Conservation (phyloP, 148 eudicot species). For the Agrostemma githago region DNA sequence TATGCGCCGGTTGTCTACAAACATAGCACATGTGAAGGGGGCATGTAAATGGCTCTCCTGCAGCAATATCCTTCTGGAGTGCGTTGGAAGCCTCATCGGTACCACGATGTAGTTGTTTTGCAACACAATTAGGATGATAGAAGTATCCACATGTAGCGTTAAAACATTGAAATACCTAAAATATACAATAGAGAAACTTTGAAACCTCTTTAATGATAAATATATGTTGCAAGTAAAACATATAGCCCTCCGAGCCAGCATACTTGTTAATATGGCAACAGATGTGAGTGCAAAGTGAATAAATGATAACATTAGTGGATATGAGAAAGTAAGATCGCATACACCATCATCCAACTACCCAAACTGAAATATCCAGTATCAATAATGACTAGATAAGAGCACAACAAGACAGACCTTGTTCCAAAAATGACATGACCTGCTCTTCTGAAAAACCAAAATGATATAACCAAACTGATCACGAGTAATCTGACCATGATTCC, state of each 20-base stretch:
- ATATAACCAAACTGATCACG: too few species aligned
- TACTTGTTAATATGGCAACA: not conserved
- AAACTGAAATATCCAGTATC: too few species aligned
- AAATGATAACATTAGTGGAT: not conserved
- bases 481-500: too few species aligned
- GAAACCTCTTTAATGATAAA: not conserved
- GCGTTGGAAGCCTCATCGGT: constrained; percentile 43
- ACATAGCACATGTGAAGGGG: constrained; percentile 64
- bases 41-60: constrained; percentile 75
- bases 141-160: constrained; percentile 88
- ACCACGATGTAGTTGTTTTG: constrained; percentile 52
- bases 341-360: not conserved
- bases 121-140: constrained; percentile 85
- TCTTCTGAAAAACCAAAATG: too few species aligned
- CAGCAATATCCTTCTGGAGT: constrained; percentile 45
- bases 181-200: not conserved
- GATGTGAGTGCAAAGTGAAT: not conserved
- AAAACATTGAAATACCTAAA: constrained; percentile 81
- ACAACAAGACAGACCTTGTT: too few species aligned
- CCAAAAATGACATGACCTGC: too few species aligned
- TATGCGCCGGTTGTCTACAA: constrained; percentile 62
- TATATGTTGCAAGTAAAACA: not conserved
- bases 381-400: too few species aligned
- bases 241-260: not conserved
- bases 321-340: not conserved